phyloP scores from a whole-genome alignment of 164 flowering plant genomes.

The Magnolia sinica region DNA sequence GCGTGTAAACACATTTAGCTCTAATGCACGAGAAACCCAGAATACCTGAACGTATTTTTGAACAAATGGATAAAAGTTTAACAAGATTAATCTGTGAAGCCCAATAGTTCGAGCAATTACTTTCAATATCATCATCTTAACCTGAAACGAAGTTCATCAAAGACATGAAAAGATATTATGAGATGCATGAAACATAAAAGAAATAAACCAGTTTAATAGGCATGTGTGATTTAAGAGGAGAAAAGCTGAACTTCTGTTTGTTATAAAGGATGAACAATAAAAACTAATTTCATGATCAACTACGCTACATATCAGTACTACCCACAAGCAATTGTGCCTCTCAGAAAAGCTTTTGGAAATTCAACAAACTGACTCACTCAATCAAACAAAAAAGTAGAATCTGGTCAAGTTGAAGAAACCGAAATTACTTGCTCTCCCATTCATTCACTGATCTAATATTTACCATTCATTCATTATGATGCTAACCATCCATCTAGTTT shows the following conservation, averaged over 20 bases:
- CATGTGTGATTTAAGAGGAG: background rate
- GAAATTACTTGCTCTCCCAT: no score
- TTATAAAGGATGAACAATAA: background rate
- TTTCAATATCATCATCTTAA: slow-evolving; percentile 92
- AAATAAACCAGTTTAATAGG: background rate
- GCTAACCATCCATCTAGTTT: no score
- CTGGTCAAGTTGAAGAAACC: no score
- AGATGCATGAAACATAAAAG: background rate
- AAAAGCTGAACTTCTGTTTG: background rate
- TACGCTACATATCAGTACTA: background rate
- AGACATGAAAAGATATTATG: background rate
- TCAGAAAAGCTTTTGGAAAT: no score
- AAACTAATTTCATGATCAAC: background rate
- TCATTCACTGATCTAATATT: no score
- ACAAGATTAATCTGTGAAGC: slow-evolving; percentile 67
- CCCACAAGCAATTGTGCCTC: no score
- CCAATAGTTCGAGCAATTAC: slow-evolving; percentile 84
- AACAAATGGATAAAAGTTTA: slow-evolving; percentile 74
- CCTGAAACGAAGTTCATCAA: slow-evolving; percentile 38
- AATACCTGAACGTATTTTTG: slow-evolving; percentile 84
- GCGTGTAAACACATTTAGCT: background rate
- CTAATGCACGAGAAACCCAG: background rate
- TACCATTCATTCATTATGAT: no score
- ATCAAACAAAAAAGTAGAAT: no score
- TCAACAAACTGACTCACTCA: no score